Conservation (phyloP, 2,329 filamentous ascomycete species). For the Epichloe hybrida region DNA sequence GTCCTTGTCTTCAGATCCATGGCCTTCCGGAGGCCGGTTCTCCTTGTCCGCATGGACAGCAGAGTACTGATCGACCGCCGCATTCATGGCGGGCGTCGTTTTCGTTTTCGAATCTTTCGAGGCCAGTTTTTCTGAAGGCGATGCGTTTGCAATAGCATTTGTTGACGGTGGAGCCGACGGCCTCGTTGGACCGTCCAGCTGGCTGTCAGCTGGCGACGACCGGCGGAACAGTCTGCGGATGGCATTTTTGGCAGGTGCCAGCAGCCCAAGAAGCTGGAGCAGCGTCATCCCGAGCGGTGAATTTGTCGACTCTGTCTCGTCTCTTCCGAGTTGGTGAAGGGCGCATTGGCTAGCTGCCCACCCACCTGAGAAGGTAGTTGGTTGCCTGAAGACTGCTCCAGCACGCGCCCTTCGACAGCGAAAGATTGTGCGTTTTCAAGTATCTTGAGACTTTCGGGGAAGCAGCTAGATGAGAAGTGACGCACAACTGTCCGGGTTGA, state of each 20-base stretch:
- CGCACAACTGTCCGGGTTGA: background rate
- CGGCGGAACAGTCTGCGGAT: conserved; percentile 20
- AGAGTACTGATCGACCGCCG: conserved; percentile 6
- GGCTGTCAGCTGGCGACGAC: conserved; percentile 12
- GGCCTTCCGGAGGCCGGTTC: conserved; percentile 13
- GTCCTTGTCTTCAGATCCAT: background rate
- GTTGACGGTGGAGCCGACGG: conserved; percentile 1
- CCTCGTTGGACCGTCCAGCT: background rate
- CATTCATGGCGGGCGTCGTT: background rate
- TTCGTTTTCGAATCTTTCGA: background rate
- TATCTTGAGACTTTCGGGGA: too few species aligned
- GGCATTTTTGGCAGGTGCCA: conserved; percentile 18
- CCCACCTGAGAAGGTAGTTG: too few species aligned
- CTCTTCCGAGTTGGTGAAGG: background rate
- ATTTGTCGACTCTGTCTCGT: background rate
- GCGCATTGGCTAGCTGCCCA: too few species aligned
- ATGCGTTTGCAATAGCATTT: conserved; percentile 2
- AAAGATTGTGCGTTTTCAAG: too few species aligned
- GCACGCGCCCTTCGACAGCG: too few species aligned
- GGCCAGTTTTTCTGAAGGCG: conserved; percentile 3
- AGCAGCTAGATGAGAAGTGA: background rate
- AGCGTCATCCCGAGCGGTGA: conserved; percentile 10
- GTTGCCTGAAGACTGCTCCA: too few species aligned
- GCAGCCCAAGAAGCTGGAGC: conserved; percentile 17
- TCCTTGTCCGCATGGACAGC: conserved; percentile 15